phyloP scores from a whole-genome alignment of 768 basidiomycete species.

The Russula abietina region DNA sequence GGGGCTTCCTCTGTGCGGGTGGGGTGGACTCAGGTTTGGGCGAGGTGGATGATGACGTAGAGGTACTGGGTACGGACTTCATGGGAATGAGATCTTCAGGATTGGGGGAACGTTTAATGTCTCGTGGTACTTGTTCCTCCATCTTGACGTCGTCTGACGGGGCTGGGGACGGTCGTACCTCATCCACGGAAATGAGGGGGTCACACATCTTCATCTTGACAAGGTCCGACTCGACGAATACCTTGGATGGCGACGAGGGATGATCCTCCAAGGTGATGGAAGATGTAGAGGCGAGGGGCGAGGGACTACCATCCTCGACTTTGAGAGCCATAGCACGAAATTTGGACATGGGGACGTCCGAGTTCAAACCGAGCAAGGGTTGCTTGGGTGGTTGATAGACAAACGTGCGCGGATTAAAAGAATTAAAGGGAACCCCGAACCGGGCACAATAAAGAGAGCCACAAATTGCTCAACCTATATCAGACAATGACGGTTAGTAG shows the following conservation, averaged over 20 bases:
- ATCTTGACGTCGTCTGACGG: conserved; percentile 29
- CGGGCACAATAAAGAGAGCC: conserved; percentile 8
- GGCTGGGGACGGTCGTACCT: conserved; percentile 29
- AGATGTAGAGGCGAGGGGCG: conserved; percentile 18
- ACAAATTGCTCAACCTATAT: conserved; percentile 20
- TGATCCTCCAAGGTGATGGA: conserved; percentile 20
- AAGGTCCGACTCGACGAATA: conserved; percentile 6
- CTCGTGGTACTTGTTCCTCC: conserved; percentile 18
- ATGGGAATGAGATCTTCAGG: conserved; percentile 30
- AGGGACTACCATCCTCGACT: conserved; percentile 9
- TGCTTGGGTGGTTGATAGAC: conserved; percentile 1
- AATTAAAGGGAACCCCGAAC: not conserved
- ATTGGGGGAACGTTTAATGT: conserved; percentile 29
- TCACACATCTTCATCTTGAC: conserved; percentile 23
- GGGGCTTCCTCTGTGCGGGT: conserved; percentile 15
- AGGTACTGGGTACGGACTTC: conserved; percentile 31
- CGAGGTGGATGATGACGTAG: conserved; percentile 32
- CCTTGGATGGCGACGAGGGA: conserved; percentile 15
- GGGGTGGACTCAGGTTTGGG: conserved; percentile 32
- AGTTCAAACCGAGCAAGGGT: conserved; percentile 12
- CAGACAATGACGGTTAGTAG: conserved; percentile 19
- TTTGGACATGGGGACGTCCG: conserved; percentile 18
- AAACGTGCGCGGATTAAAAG: conserved; percentile 10
- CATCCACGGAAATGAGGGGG: conserved; percentile 12
- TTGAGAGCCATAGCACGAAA: conserved; percentile 23